These are phyloP conservation scores for Candida orba DNA, from an alignment of 805 yeast species.

Conservation along the genomic window DNA sequence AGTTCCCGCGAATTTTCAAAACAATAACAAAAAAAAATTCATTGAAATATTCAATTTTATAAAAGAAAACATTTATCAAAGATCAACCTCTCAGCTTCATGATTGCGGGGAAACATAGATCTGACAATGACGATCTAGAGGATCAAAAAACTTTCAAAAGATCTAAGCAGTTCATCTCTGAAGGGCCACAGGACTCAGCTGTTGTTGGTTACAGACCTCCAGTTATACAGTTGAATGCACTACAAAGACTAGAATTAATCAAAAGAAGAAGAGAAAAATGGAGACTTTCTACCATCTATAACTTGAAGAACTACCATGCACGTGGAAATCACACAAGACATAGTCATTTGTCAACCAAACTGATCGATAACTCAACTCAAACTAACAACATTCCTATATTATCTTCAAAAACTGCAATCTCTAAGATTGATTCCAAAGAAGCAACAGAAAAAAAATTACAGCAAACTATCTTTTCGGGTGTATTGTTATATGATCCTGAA, in stretches of 20 bases:
- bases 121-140: background rate
- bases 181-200: background rate
- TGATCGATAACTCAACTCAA: slow-evolving; percentile 19
- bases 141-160: background rate
- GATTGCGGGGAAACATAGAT: too few relatives aligned
- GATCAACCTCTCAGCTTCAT: too few relatives aligned
- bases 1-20: background rate
- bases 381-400: slow-evolving; percentile 18
- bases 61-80: too few relatives aligned
- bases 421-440: slow-evolving; percentile 8
- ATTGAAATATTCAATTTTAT: background rate
- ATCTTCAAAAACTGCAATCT: slow-evolving; percentile 9
- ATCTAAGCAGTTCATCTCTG: background rate
- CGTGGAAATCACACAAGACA: slow-evolving; percentile 1
- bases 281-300: slow-evolving; percentile 22
- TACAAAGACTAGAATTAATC: slow-evolving; percentile 20
- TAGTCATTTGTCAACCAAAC: background rate
- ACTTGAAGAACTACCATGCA: slow-evolving; percentile 10
- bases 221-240: slow-evolving; percentile 20
- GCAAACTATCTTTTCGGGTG: slow-evolving; percentile 23
- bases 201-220: slow-evolving; percentile 26
- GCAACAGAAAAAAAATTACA: slow-evolving; percentile 17
- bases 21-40: slow-evolving; percentile 1
- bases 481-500: slow-evolving; percentile 17
- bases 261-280: slow-evolving; percentile 21